Conservation (phyloP, 768 basidiomycete species). For the Suillus subluteus region DNA sequence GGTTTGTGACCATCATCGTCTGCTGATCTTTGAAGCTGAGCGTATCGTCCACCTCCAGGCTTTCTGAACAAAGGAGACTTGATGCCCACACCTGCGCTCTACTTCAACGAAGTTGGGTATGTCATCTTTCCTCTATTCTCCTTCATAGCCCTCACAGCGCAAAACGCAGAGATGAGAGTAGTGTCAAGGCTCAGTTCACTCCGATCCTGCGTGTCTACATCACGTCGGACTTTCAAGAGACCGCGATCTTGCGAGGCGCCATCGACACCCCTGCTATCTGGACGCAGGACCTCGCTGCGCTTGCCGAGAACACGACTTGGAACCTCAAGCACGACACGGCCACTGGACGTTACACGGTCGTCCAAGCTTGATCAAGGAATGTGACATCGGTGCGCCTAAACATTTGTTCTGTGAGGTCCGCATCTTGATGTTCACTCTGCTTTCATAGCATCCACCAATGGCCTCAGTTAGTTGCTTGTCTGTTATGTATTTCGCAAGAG, state of each 20-base stretch:
- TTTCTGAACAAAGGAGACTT: neutral
- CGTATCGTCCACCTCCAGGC: neutral
- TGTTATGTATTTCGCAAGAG: neutral
- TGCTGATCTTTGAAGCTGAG: neutral
- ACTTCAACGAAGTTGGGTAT: constrained; percentile 1
- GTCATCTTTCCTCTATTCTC: neutral
- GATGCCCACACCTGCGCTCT: neutral
- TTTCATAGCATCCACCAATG: neutral
- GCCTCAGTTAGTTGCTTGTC: neutral
- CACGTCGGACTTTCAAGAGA: constrained; percentile 8
- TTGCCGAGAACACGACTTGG: neutral
- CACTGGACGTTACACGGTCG: neutral
- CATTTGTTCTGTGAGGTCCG: neutral
- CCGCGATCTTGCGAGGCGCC: neutral
- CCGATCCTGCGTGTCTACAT: neutral
- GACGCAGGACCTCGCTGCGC: neutral
- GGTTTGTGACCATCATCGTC: neutral
- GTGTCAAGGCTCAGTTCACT: neutral
- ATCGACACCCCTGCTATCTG: constrained; percentile 1
- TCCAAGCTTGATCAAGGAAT: neutral
- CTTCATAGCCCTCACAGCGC: neutral
- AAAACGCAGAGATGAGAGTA: neutral
- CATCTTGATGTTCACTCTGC: neutral
- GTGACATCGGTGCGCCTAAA: neutral
- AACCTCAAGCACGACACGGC: neutral